These are phyloP conservation scores for Candida incommunis DNA, from an alignment of 805 yeast species.

Conservation along the genomic window DNA sequence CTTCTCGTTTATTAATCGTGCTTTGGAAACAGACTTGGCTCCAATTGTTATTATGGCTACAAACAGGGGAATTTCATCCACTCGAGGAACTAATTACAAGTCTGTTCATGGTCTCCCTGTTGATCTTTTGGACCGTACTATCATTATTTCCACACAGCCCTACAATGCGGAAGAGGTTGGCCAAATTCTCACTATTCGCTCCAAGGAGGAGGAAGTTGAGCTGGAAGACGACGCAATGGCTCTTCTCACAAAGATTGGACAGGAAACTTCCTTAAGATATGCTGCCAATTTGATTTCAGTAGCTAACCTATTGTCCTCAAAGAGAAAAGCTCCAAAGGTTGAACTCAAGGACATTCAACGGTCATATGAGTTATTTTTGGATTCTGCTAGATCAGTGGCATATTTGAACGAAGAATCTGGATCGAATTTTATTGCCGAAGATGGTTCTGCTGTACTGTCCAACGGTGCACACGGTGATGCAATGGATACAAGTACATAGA, in stretches of 20 bases:
- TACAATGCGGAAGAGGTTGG: conserved; percentile 75
- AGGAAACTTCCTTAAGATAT: conserved; percentile 82
- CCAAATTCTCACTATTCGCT: conserved; percentile 75
- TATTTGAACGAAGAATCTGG: conserved; percentile 70
- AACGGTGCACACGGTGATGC: conserved; percentile 16
- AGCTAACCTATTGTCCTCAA: conserved; percentile 70
- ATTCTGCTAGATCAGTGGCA: conserved; percentile 78
- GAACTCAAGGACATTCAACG: conserved; percentile 78
- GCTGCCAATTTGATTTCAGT: conserved; percentile 86
- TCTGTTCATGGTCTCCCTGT: conserved; percentile 97
- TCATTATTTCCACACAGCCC: conserved; percentile 74
- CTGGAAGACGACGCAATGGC: conserved; percentile 71
- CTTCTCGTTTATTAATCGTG: conserved; percentile 88
- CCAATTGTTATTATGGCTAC: conserved; percentile 98
- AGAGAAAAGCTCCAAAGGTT: conserved; percentile 58
- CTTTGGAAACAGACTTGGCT: conserved; percentile 89
- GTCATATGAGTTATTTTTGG: conserved; percentile 75
- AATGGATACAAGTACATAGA: too few species aligned
- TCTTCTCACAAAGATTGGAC: conserved; percentile 76
- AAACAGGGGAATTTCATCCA: conserved; percentile 85
- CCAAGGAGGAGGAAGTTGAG: conserved; percentile 89
- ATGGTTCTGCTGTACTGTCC: conserved; percentile 2
- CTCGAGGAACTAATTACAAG: conserved; percentile 85
- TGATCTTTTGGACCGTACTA: conserved; percentile 85
- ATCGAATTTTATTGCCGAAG: conserved; percentile 37